Conservation (phyloP, 306 rosid genomes). For the Leucaena leucocephala region DNA sequence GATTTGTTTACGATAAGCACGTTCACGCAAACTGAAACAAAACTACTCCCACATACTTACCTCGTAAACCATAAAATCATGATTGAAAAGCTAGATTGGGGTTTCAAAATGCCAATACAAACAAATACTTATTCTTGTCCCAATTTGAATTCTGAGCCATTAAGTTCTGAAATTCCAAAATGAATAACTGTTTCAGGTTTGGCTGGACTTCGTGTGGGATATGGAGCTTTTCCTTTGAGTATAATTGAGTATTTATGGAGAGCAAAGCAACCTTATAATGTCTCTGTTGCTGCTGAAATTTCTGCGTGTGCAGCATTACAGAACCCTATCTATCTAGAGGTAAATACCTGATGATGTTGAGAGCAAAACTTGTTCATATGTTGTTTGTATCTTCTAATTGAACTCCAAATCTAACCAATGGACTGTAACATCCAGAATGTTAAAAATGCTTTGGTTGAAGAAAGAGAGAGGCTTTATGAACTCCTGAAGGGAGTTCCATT, state of each 20-base stretch:
- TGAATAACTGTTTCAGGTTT: conserved; percentile 63
- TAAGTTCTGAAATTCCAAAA: conserved; percentile 27
- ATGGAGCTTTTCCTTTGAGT: conserved; percentile 93
- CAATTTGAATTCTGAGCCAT: conserved; percentile 3
- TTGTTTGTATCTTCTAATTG: not conserved
- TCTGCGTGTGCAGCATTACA: conserved; percentile 91
- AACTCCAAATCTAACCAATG: conserved; percentile 39
- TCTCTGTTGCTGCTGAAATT: conserved; percentile 94
- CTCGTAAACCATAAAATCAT: too few species aligned
- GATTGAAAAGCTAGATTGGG: too few species aligned
- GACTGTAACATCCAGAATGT: conserved; percentile 63
- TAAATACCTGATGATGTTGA: conserved; percentile 22
- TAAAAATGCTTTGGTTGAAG: conserved; percentile 77
- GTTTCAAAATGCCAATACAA: too few species aligned
- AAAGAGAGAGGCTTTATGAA: conserved; percentile 73
- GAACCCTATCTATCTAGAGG: conserved; percentile 91
- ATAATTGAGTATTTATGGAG: conserved; percentile 92
- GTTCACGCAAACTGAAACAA: too few species aligned
- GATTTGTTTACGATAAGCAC: too few species aligned
- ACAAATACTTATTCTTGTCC: not conserved
- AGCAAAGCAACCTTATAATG: conserved; percentile 98
- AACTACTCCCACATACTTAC: too few species aligned
- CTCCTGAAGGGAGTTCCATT: conserved; percentile 76
- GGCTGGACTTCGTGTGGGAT: conserved; percentile 98
- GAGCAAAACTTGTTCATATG: not conserved